These are phyloP conservation scores for Fusarium goolgardi DNA, from an alignment of 2,329 filamentous ascomycete genomes.

Conservation along the genomic window DNA sequence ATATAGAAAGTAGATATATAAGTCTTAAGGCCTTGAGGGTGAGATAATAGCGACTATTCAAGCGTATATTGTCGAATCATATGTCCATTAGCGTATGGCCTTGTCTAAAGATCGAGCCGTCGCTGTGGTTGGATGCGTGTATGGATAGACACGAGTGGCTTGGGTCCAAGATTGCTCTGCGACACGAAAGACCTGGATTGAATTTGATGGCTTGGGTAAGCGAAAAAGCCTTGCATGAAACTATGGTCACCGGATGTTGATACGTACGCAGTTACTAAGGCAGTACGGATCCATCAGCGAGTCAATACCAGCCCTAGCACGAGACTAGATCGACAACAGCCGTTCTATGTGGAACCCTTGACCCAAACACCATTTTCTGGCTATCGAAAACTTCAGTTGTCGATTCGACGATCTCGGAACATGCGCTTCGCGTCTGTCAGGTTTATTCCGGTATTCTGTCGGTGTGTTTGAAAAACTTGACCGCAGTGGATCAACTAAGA, in stretches of 20 bases:
- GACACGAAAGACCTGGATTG: background rate
- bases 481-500: conserved; percentile 1
- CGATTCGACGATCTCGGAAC: background rate
- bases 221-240: background rate
- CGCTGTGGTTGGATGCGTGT: background rate
- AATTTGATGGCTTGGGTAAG: background rate
- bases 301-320: conserved; percentile 2
- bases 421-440: background rate
- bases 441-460: background rate
- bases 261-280: background rate
- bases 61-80: background rate
- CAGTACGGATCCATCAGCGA: background rate
- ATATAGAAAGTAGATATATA: too few relatives aligned
- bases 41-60: background rate
- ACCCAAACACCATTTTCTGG: background rate
- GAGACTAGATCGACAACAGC: conserved; percentile 9
- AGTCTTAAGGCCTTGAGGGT: too few relatives aligned
- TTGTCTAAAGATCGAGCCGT: background rate
- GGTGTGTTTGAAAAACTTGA: background rate
- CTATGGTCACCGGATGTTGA: background rate
- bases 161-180: background rate
- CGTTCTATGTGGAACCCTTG: conserved; percentile 7
- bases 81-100: background rate
- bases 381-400: background rate
- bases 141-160: background rate